Evolutionary conservation across 2,329 filamentous ascomycete species (phyloP), one percentile per base, ranked within the genome.

Genomic region (Talaromyces sp.): DNA sequence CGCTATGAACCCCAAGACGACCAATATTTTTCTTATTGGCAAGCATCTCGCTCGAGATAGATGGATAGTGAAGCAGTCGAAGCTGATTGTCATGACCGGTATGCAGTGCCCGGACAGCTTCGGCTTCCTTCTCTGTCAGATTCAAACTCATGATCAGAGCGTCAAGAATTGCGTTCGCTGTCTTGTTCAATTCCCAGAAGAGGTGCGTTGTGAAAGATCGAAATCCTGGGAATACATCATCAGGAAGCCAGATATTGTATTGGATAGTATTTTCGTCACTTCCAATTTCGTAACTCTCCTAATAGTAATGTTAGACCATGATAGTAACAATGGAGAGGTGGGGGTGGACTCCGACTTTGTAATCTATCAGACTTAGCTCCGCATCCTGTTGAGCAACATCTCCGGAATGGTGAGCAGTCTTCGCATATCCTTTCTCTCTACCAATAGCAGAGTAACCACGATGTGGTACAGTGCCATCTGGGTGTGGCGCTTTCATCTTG

Each of bases 41-140:
- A 76, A 93, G 93, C 15, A 91, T 82, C 2, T 85, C 81, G 67
- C 86, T 87, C 64, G 81, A 77, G 27, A 93, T 89, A 11, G 85
- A 79, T 0, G 91, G 91, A 74, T 95, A 94, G 75, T 94, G 91
- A 70, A 95, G 81, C 68, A 94, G 79, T 5, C 91, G 85, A 68
- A 94, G 61, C 34, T 54, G 47, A 31, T 63, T 63, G 19, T 63
- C 61, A 31, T 60, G 58, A 10, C 58, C 58, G 27, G 58, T 60
- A 60, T 60, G 58, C 29, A 60, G 25, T 29, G 58, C 58, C 29
- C 58, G 58, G 7, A 60, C 25, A 47, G 58, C 19, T 11, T 60
- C 25, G 5, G 58, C 58, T 47, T 74, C 75, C 25, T 81, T 76
- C 53, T 81, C 76, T 0, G 76, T 71, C 1, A 85, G 72, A 0